Evolutionary conservation across 2,329 filamentous ascomycete species (phyloP).

Genomic region (Neoascochyta sp.): DNA sequence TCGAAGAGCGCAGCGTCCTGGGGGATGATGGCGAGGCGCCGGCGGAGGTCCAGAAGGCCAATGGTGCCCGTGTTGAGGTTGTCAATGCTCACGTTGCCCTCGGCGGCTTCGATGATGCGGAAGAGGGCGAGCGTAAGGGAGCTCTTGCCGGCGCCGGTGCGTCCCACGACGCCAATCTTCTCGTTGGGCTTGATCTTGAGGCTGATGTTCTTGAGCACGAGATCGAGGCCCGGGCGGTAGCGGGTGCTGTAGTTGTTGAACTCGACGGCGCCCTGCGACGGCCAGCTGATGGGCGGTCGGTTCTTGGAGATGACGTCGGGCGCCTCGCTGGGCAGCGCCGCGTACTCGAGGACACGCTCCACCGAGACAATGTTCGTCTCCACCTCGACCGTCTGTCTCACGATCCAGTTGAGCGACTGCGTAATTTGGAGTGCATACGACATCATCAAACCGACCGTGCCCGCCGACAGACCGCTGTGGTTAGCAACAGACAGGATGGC

Average conservation of each 20-base stretch:
- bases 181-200: slow-evolving; percentile 92
- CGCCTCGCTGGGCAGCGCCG: slow-evolving; percentile 83
- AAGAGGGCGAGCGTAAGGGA: slow-evolving; percentile 90
- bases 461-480: slow-evolving; percentile 61
- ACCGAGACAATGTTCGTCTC: slow-evolving; percentile 99
- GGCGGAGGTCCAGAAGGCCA: slow-evolving; percentile 80
- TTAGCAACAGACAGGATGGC: slow-evolving; percentile 74
- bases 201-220: slow-evolving; percentile 89
- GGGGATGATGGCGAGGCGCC: slow-evolving; percentile 91
- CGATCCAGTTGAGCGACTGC: slow-evolving; percentile 97
- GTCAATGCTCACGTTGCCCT: slow-evolving; percentile 85
- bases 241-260: slow-evolving; percentile 94
- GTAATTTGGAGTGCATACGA: slow-evolving; percentile 97
- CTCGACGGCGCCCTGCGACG: slow-evolving; percentile 78
- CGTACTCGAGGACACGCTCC: slow-evolving; percentile 95
- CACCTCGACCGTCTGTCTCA: slow-evolving; percentile 97
- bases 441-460: slow-evolving; percentile 88
- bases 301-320: slow-evolving; percentile 88
- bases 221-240: slow-evolving; percentile 83
- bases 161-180: slow-evolving; percentile 96
- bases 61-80: slow-evolving; percentile 84
- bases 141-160: slow-evolving; percentile 94
- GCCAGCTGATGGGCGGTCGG: slow-evolving; percentile 86
- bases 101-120: slow-evolving; percentile 85
- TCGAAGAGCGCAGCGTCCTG: slow-evolving; percentile 97